phyloP scores from a whole-genome alignment of 352 stramenopile species.

The Pythium phragmitis region DNA sequence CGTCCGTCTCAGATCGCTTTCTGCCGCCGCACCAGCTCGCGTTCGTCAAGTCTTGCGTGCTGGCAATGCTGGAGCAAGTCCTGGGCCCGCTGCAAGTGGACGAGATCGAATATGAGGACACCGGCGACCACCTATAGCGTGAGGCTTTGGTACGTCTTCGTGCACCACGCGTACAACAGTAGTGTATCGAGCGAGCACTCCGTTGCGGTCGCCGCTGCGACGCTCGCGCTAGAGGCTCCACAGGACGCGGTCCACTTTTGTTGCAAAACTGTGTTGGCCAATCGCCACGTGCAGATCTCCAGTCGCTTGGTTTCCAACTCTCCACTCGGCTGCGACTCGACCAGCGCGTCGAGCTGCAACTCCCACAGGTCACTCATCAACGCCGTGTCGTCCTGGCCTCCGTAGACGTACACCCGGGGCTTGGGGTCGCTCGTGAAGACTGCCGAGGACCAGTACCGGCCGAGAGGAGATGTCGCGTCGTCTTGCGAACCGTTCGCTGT shows the following conservation, averaged over 20 bases:
- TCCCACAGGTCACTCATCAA: conserved; percentile 64
- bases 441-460: conserved; percentile 48
- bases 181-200: conserved; percentile 47
- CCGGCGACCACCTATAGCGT: conserved; percentile 27
- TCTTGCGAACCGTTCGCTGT: conserved; percentile 15
- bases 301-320: conserved; percentile 25
- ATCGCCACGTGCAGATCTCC: conserved; percentile 44
- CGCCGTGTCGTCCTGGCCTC: conserved; percentile 66
- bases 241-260: conserved; percentile 45
- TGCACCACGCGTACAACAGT: conserved; percentile 56
- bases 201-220: conserved; percentile 22
- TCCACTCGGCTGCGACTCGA: conserved; percentile 30
- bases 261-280: conserved; percentile 38
- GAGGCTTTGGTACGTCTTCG: conserved; percentile 50
- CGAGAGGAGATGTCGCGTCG: conserved; percentile 9
- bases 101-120: conserved; percentile 56
- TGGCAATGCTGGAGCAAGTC: conserved; percentile 48
- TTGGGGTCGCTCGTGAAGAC: conserved; percentile 29
- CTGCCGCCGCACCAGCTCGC: conserved; percentile 64
- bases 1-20: conserved; percentile 73
- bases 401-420: conserved; percentile 51
- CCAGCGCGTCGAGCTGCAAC: conserved; percentile 38
- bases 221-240: conserved; percentile 26
- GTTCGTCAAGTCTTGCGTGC: conserved; percentile 39
- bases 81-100: conserved; percentile 35